Percentiles rank a stretch among this genome's conserved stretches.
These are phyloP conservation scores for Lablab purpureus DNA, from an alignment of 306 rosid genomes.

Conservation along the genomic window DNA sequence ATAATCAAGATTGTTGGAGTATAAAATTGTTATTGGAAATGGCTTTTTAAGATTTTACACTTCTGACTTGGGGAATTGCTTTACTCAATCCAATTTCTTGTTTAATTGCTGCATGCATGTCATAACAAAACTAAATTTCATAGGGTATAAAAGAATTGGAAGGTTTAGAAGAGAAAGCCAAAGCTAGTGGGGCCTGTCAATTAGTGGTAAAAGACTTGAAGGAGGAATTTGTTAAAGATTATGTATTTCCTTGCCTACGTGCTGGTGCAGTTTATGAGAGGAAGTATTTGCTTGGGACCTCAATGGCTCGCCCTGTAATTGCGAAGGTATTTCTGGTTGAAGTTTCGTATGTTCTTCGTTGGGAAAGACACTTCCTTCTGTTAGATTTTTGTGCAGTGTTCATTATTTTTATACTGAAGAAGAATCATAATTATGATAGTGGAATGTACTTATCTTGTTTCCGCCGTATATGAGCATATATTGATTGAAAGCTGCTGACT, in stretches of 20 bases:
- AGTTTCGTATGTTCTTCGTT: constrained; percentile 13
- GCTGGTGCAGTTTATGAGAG: constrained; percentile 97
- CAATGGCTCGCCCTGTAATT: constrained; percentile 99
- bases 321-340: constrained; percentile 54
- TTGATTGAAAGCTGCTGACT: constrained; percentile 31
- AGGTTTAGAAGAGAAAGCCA: constrained; percentile 90
- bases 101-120: constrained; percentile 6
- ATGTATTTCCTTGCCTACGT: constrained; percentile 83
- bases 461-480: background rate
- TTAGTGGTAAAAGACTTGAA: constrained; percentile 86
- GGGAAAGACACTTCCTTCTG: constrained; percentile 9
- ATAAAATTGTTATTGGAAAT: background rate
- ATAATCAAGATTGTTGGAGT: constrained; percentile 8
- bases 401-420: background rate
- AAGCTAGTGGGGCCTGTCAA: constrained; percentile 93
- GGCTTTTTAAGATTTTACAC: constrained; percentile 24
- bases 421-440: background rate
- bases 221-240: constrained; percentile 91
- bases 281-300: constrained; percentile 95
- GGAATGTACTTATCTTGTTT: background rate
- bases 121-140: constrained; percentile 23
- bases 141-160: constrained; percentile 89
- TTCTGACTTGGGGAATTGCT: constrained; percentile 22
- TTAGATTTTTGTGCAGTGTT: background rate
- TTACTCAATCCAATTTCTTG: background rate